A percentile compares a stretch with the other conserved stretches of the same genome.
phyloP scores from a whole-genome alignment of 495 filamentous ascomycete genomes.

The Lindgomyces ingoldianus region DNA sequence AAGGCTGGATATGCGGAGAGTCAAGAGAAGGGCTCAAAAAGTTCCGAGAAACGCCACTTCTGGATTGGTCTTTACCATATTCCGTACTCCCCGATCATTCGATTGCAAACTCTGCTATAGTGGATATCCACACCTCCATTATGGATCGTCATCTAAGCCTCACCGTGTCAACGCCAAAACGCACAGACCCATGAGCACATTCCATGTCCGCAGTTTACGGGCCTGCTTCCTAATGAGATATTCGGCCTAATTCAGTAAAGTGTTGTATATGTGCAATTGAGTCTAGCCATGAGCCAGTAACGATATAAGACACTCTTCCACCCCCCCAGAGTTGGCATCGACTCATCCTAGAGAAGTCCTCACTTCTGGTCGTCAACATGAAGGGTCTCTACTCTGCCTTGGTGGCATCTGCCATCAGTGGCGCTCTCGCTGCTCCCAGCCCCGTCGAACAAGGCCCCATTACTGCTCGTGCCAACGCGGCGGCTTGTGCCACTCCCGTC shows the following conservation, averaged over 20 bases:
- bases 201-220: conserved; percentile 35
- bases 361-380: conserved; percentile 24
- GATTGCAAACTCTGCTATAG: conserved; percentile 26
- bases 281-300: conserved; percentile 11
- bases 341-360: conserved; percentile 9
- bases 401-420: conserved; percentile 33
- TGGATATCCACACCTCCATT: conserved; percentile 16
- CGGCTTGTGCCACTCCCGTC: conserved; percentile 53
- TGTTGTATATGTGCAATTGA: neutral
- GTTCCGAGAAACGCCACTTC: conserved; percentile 23
- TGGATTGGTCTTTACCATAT: conserved; percentile 22
- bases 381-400: conserved; percentile 35
- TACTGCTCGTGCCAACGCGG: conserved; percentile 24
- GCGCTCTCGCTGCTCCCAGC: conserved; percentile 32
- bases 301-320: conserved; percentile 31
- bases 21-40: conserved; percentile 5
- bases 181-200: conserved; percentile 35
- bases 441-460: conserved; percentile 30
- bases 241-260: conserved; percentile 19
- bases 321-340: conserved; percentile 13
- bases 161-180: conserved; percentile 23
- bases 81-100: conserved; percentile 16
- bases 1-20: neutral
- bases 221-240: conserved; percentile 34
- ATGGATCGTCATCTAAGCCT: conserved; percentile 36